phyloP scores from a whole-genome alignment of 2,329 filamentous ascomycete species.

The Fusarium citri region DNA sequence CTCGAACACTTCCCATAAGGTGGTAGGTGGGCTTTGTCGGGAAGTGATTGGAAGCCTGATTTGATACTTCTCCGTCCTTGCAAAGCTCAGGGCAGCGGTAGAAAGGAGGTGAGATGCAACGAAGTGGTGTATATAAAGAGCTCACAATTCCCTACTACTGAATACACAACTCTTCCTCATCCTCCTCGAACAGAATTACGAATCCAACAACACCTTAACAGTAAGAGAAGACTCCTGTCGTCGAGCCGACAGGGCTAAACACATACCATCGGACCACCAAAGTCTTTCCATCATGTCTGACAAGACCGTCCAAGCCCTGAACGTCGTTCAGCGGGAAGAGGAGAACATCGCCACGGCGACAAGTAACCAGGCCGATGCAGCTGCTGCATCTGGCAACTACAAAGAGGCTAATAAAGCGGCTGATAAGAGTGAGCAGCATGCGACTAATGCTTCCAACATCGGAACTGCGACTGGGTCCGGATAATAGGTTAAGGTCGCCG shows the following conservation, averaged over 20 bases:
- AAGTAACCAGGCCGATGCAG: neutral
- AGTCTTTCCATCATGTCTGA: neutral
- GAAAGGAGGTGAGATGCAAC: rapidly evolving
- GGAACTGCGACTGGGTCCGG: neutral
- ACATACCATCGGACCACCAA: neutral
- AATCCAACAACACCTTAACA: neutral
- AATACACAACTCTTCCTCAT: neutral
- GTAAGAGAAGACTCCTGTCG: neutral
- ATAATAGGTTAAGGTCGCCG: neutral
- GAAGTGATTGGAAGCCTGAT: neutral
- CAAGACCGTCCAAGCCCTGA: neutral
- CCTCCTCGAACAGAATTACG: rapidly evolving
- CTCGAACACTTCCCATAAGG: neutral
- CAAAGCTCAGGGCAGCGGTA: rapidly evolving
- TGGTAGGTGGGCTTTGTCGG: neutral
- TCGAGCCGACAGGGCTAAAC: neutral
- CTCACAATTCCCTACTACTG: rapidly evolving
- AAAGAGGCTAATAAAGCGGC: rapidly evolving
- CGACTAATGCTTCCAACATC: neutral
- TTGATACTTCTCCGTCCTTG: neutral
- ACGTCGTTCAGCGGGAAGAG: neutral
- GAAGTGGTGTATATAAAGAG: neutral
- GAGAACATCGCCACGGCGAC: neutral
- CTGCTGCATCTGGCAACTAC: neutral
- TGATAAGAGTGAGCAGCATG: neutral